Evolutionary conservation across 2,329 filamentous ascomycete species (phyloP), one percentile per base, ranked within the genome.

Genomic region (Domatiomyces globalis): DNA sequence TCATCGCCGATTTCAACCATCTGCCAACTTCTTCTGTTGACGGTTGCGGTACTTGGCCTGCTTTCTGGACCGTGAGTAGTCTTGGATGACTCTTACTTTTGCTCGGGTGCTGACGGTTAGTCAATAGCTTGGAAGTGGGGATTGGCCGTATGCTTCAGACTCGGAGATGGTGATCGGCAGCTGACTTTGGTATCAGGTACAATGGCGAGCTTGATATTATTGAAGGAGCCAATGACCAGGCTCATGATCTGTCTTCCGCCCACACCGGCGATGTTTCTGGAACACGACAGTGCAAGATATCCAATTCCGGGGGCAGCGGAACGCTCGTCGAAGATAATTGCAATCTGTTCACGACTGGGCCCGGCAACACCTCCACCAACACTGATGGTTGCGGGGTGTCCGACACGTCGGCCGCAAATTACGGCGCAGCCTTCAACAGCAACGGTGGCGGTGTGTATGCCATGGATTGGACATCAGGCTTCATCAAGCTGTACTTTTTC

Each of bases 401-500:
- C 42, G 52, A 55, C 39, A 49, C 22, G n/a, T 43, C 51, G 19
- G 20, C 50, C 10, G 19, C 15, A 29, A 67, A 20, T 49, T 81
- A 73, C 51, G 80, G 80, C 36, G 63, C 65, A 4, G 70, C 65
- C 0, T 76, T 83, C 65, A 84, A 78, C 57, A 56, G 61, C 2
- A 58, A 65, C n/a, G 67, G 67, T 2, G 74, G 74, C 49, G 85
- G 84, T 45, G 73, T 88, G 46, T 87, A 84, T 60, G 84, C 80
- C 33, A 78, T 83, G 54, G 81, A 87, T 66, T 94, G 88, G 85
- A 87, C 83, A 1, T 74, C 76, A 27, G 65, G 76, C 0, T 73
- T 74, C 56, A 92, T 96, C 65, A 76, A 77, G 45, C 73, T 94
- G 58, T 95, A 81, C 79, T 72, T 70, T 60, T 78, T 77, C 56